These are phyloP conservation scores for Xylaria sp. DNA, from an alignment of 2,329 filamentous ascomycete genomes.

Conservation along the genomic window DNA sequence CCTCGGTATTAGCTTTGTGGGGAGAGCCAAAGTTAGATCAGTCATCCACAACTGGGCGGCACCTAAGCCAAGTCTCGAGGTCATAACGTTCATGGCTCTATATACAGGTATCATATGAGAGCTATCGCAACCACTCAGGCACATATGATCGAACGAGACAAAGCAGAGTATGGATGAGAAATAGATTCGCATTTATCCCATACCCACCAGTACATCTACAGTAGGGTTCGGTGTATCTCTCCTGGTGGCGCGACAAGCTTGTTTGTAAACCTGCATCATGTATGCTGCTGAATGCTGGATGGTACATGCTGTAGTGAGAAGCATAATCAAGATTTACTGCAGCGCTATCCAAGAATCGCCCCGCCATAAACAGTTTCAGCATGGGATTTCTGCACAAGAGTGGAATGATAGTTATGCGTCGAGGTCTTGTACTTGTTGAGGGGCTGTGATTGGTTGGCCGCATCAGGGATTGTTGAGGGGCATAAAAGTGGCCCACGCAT, in stretches of 20 bases:
- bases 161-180: neutral
- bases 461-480: slow-evolving; percentile 18
- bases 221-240: neutral
- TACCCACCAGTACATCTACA: neutral
- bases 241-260: neutral
- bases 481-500: slow-evolving; percentile 25
- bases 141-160: too few relatives aligned
- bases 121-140: too few relatives aligned
- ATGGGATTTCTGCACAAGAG: slow-evolving; percentile 18
- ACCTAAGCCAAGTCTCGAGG: too few relatives aligned
- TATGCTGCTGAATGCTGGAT: slow-evolving; percentile 10
- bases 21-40: too few relatives aligned
- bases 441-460: slow-evolving; percentile 9
- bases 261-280: neutral
- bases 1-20: too few relatives aligned
- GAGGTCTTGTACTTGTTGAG: neutral
- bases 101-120: too few relatives aligned
- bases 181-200: neutral
- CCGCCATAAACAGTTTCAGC: slow-evolving; percentile 26
- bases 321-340: slow-evolving; percentile 26
- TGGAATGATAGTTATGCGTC: slow-evolving; percentile 9
- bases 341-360: slow-evolving; percentile 13
- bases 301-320: slow-evolving; percentile 12
- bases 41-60: too few relatives aligned
- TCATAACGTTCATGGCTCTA: too few relatives aligned